phyloP scores from a whole-genome alignment of 2,329 filamentous ascomycete genomes.

The Didymella sp. region DNA sequence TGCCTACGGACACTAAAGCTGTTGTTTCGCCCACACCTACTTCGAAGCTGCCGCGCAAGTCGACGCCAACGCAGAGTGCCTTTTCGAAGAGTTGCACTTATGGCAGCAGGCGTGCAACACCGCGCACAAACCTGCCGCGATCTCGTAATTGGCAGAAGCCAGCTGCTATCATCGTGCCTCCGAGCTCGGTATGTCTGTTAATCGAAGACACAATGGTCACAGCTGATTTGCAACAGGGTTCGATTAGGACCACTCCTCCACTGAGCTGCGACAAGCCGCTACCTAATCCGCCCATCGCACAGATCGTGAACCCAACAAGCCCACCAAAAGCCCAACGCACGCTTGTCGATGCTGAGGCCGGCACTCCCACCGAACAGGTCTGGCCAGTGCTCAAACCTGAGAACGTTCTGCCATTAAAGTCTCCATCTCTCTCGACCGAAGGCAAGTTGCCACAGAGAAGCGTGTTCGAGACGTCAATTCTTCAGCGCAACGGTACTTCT shows the following conservation, averaged over 20 bases:
- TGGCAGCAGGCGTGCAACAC: background rate
- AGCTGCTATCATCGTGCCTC: background rate
- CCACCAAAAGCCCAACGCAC: conserved; percentile 48
- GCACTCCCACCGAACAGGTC: conserved; percentile 32
- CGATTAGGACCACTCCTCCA: conserved; percentile 5
- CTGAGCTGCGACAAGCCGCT: conserved; percentile 47
- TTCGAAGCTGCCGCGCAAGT: conserved; percentile 43
- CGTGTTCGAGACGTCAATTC: conserved; percentile 9
- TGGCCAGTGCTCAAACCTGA: conserved; percentile 43
- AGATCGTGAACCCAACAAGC: conserved; percentile 39
- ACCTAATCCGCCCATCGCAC: conserved; percentile 48
- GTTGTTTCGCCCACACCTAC: conserved; percentile 14
- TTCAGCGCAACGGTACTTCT: background rate
- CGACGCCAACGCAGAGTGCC: conserved; percentile 18
- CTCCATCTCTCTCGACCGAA: background rate
- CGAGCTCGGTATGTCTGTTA: background rate
- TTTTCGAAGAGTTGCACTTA: conserved; percentile 3
- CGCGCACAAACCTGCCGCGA: conserved; percentile 9
- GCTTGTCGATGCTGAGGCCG: conserved; percentile 51
- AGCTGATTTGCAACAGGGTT: conserved; percentile 16
- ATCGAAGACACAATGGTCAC: too few species aligned
- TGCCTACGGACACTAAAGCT: background rate
- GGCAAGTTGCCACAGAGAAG: conserved; percentile 2
- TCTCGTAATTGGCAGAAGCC: background rate
- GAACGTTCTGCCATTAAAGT: conserved; percentile 14